Evolutionary conservation across 1,139 yeast species (phyloP).

Genomic region (Saccharomyces hybrid): DNA sequence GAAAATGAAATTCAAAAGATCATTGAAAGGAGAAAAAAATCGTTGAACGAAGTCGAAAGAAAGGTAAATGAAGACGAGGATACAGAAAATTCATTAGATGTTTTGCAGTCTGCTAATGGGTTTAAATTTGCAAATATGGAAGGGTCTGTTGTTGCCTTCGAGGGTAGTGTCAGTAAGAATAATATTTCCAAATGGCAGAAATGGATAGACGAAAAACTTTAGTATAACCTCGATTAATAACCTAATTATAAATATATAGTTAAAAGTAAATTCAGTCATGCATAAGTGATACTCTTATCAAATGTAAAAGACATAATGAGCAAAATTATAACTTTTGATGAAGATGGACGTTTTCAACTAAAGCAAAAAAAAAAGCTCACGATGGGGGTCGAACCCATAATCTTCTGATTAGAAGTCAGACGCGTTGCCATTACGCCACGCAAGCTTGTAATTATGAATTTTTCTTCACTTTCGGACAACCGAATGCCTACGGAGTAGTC

Average conservation of each 20-base stretch:
- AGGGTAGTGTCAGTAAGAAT: slow-evolving; percentile 59
- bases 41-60: slow-evolving; percentile 21
- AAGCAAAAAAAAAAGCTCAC: slow-evolving; percentile 36
- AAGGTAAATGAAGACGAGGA: slow-evolving; percentile 69
- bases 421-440: slow-evolving; percentile 58
- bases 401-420: slow-evolving; percentile 54
- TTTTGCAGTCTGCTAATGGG: slow-evolving; percentile 9
- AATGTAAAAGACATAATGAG: too few species aligned
- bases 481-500: too few species aligned
- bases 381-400: slow-evolving; percentile 56
- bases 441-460: slow-evolving; percentile 32
- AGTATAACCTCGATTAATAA: neutral
- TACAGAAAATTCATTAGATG: slow-evolving; percentile 12
- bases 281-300: too few species aligned
- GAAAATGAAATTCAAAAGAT: slow-evolving; percentile 54
- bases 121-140: slow-evolving; percentile 40
- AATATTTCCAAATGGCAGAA: slow-evolving; percentile 56
- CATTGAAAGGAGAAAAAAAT: slow-evolving; percentile 24
- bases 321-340: too few species aligned
- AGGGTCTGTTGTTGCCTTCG: slow-evolving; percentile 61
- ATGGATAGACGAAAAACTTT: slow-evolving; percentile 58
- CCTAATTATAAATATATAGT: neutral
- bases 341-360: neutral
- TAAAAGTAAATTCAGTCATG: too few species aligned
- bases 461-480: too few species aligned